These are phyloP conservation scores for Arabidopsis arenosa DNA, from an alignment of 345 rosid genomes.

Conservation along the genomic window DNA sequence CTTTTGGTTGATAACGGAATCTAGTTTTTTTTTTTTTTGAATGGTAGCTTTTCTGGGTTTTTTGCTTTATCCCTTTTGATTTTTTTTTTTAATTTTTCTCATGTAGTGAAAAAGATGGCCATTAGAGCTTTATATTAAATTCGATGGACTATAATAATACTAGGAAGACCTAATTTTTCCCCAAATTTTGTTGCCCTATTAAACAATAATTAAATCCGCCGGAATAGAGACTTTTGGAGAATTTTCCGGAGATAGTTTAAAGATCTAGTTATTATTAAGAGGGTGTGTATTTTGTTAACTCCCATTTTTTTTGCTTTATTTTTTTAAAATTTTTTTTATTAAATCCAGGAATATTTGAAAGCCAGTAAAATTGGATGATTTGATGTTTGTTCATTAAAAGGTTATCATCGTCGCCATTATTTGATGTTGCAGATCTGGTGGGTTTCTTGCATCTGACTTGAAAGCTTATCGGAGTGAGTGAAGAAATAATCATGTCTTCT, in stretches of 20 bases:
- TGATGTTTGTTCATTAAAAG: slow-evolving; percentile 18
- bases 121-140: slow-evolving; percentile 36
- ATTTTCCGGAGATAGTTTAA: slow-evolving; percentile 38
- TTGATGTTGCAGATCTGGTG: slow-evolving; percentile 68
- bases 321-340: background rate
- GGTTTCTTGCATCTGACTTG: slow-evolving; percentile 40
- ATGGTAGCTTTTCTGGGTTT: slow-evolving; percentile 26
- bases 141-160: slow-evolving; percentile 35
- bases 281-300: background rate
- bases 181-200: slow-evolving; percentile 5
- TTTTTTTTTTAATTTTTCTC: background rate
- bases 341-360: slow-evolving; percentile 12
- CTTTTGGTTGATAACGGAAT: slow-evolving; percentile 41
- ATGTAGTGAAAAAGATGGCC: slow-evolving; percentile 50
- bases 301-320: background rate
- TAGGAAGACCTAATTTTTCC: slow-evolving; percentile 35
- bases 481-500: slow-evolving; percentile 71
- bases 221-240: slow-evolving; percentile 33
- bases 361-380: slow-evolving; percentile 40
- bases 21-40: slow-evolving; percentile 36
- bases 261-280: slow-evolving; percentile 53
- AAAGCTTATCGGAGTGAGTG: slow-evolving; percentile 25
- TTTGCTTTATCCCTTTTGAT: slow-evolving; percentile 12
- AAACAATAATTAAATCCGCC: slow-evolving; percentile 26
- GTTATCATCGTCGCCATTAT: slow-evolving; percentile 16